Evolutionary conservation across 768 basidiomycete species (phyloP).

Genomic region (Tylopilus cervinicoccineus): DNA sequence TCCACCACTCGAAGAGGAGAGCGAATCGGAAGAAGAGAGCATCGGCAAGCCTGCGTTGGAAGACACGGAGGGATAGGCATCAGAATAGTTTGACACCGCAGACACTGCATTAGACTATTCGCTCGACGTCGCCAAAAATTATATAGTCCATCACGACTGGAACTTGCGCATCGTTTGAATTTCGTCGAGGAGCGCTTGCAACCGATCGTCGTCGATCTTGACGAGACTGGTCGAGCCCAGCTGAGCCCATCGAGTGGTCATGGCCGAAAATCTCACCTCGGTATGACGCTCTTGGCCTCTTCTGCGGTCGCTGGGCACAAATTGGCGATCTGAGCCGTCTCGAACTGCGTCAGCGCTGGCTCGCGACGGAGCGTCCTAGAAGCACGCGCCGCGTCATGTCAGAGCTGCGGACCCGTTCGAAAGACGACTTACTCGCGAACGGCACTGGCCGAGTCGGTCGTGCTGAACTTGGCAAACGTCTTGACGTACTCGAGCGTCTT

Average conservation of each 20-base stretch:
- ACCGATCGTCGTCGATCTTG: slow-evolving; percentile 82
- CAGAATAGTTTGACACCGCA: background rate
- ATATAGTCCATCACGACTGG: slow-evolving; percentile 52
- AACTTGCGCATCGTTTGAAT: slow-evolving; percentile 90
- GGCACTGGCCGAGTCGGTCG: slow-evolving; percentile 76
- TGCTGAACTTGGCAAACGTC: slow-evolving; percentile 87
- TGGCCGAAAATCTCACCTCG: slow-evolving; percentile 66
- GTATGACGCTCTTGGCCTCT: slow-evolving; percentile 88
- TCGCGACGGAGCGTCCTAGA: slow-evolving; percentile 73
- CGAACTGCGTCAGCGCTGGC: slow-evolving; percentile 79
- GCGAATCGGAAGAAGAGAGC: slow-evolving; percentile 41
- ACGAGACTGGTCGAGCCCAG: slow-evolving; percentile 52
- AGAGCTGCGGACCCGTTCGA: background rate
- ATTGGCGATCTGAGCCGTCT: slow-evolving; percentile 91
- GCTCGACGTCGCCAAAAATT: background rate
- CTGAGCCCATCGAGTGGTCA: background rate
- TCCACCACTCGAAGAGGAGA: slow-evolving; percentile 32
- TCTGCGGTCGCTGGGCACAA: slow-evolving; percentile 84
- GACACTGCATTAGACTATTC: slow-evolving; percentile 3
- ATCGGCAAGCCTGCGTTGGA: slow-evolving; percentile 42
- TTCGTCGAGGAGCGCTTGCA: slow-evolving; percentile 80
- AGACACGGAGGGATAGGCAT: slow-evolving; percentile 45
- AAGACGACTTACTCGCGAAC: slow-evolving; percentile 77
- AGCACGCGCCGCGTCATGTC: background rate
- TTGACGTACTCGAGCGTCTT: slow-evolving; percentile 91